Evolutionary conservation across 208 protist genomes (phyloP), one percentile per base, ranked within the genome.

Genomic region (Trichomonas gallinae): DNA sequence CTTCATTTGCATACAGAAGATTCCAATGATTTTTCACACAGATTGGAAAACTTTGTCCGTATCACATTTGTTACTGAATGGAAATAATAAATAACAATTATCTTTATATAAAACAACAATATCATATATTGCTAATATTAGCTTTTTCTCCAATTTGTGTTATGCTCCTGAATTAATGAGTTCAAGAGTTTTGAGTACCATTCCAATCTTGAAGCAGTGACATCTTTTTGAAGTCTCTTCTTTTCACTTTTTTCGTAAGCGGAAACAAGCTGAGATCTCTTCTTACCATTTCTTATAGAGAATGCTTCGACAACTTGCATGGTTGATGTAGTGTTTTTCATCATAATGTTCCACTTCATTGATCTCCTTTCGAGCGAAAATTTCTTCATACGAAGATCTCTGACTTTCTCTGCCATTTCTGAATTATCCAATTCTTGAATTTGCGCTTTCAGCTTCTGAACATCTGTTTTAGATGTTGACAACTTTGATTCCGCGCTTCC

Each of bases 261-360:
- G 4, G 11, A 21, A 46, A 40, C 83, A 0, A 89, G 26, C 8
- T 44, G 17, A 9, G 34, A 26, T 26, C 83, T 44, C 23, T 89
- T 42, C 23, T 89, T 34, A n/a, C 17, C 31, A 36, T 46, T 89
- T 45, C 26, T 34, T 8, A 34, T 89, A n/a, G 38, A 46, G 31
- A 89, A 89, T n/a, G 83, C 83, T 89, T 89, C 83, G 46, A 89
- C 34, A 46, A 34, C 38, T 40, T 89, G 83, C 83, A 89, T 89
- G 13, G 83, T 46, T 46, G 31, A 15, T 46, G 34, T 44, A 44
- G 83, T 44, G 40, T 89, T 40, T 46, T 89, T 89, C 13, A 89
- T 34, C 13, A 89, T 34, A 34, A 89, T 46, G 4, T 89, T 89
- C 83, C 83, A 89, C 26, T 89, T 89, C 31, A 44, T 89, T 46